Percentiles rank a stretch among this genome's conserved stretches.
These are phyloP conservation scores for Fusarium sp. DNA, from an alignment of 2,329 filamentous ascomycete species.

Conservation along the genomic window DNA sequence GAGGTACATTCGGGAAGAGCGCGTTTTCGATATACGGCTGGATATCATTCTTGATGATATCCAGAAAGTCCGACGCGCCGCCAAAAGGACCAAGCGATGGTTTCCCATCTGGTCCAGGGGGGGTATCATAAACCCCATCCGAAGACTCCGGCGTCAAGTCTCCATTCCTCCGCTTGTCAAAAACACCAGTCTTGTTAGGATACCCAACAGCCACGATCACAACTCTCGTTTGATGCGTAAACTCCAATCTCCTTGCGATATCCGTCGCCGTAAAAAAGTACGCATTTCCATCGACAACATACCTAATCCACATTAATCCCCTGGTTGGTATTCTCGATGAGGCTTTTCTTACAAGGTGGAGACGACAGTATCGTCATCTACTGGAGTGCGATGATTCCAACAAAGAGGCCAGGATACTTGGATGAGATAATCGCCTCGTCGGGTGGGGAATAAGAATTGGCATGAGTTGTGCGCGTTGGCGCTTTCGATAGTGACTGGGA, in stretches of 20 bases:
- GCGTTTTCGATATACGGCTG: constrained; percentile 45
- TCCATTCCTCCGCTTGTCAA: constrained; percentile 41
- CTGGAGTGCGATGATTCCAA: constrained; percentile 39
- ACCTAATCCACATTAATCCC: constrained; percentile 30
- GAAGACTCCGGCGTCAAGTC: constrained; percentile 46
- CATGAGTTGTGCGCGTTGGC: constrained; percentile 34
- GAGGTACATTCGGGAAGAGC: constrained; percentile 36
- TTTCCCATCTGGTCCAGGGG: constrained; percentile 33
- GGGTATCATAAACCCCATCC: constrained; percentile 30
- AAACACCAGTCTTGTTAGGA: constrained; percentile 42
- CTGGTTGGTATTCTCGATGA: not conserved
- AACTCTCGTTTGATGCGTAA: constrained; percentile 37
- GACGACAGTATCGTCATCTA: constrained; percentile 17
- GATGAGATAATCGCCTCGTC: constrained; percentile 42
- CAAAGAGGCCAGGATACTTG: constrained; percentile 46
- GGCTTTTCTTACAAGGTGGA: constrained; percentile 43
- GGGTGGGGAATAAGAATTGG: constrained; percentile 25
- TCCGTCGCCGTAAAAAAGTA: constrained; percentile 49
- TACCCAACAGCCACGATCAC: constrained; percentile 50
- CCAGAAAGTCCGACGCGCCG: constrained; percentile 57
- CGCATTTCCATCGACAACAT: constrained; percentile 50
- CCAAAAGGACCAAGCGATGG: constrained; percentile 44
- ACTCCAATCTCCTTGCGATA: constrained; percentile 40
- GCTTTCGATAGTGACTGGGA: not conserved
- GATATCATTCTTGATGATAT: constrained; percentile 53